Conservation (phyloP, 495 filamentous ascomycete genomes). For the Penicillium soppii region DNA sequence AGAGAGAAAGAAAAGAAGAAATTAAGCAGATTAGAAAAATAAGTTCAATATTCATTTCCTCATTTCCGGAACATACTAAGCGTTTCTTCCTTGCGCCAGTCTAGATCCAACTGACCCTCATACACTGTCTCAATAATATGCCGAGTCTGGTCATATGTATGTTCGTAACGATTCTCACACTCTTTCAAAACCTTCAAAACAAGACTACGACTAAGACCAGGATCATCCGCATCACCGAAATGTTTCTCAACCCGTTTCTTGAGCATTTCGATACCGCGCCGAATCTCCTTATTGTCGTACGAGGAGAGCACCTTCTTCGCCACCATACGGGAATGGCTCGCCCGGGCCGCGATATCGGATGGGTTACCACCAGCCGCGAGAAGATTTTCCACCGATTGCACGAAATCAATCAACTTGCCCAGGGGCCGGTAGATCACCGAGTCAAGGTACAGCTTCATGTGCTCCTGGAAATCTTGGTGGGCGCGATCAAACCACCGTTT, state of each 20-base stretch:
- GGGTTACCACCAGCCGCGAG: slow-evolving; percentile 45
- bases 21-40: slow-evolving; percentile 16
- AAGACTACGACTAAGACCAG: slow-evolving; percentile 62
- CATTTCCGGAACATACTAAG: slow-evolving; percentile 51
- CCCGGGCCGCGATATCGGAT: slow-evolving; percentile 63
- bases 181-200: slow-evolving; percentile 76
- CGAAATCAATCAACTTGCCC: slow-evolving; percentile 84
- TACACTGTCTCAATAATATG: slow-evolving; percentile 63
- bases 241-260: slow-evolving; percentile 94
- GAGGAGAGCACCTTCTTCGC: slow-evolving; percentile 81
- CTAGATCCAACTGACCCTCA: slow-evolving; percentile 60
- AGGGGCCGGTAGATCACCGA: slow-evolving; percentile 86
- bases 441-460: slow-evolving; percentile 81
- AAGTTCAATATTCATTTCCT: slow-evolving; percentile 15
- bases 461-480: slow-evolving; percentile 76
- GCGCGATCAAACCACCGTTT: slow-evolving; percentile 79
- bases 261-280: slow-evolving; percentile 79
- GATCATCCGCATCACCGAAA: slow-evolving; percentile 84
- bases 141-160: slow-evolving; percentile 68
- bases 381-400: slow-evolving; percentile 78
- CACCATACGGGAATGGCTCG: slow-evolving; percentile 72
- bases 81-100: slow-evolving; percentile 60
- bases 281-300: slow-evolving; percentile 80
- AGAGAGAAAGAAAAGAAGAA: slow-evolving; percentile 4
- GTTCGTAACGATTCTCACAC: slow-evolving; percentile 75